Evolutionary conservation across 257 asterid species (phyloP).

Genomic region (Leptodermis oblonga): DNA sequence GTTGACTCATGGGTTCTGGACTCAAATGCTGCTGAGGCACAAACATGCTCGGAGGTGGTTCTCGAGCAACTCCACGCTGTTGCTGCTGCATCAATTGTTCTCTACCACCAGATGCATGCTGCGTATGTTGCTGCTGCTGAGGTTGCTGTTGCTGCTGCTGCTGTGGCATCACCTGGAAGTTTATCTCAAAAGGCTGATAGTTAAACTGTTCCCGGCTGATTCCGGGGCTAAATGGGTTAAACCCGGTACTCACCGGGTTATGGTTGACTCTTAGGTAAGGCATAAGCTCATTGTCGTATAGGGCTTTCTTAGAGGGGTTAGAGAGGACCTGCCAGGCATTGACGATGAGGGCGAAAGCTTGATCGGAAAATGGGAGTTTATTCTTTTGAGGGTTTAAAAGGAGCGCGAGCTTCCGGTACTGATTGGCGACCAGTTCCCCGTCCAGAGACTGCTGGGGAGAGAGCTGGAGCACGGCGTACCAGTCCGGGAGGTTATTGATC

Average conservation of each 20-base stretch:
- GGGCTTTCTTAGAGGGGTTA: conserved; percentile 51
- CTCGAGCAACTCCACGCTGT: conserved; percentile 11
- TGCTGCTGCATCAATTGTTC: conserved; percentile 18
- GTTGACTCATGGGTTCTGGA: conserved; percentile 8
- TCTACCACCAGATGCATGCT: conserved; percentile 18
- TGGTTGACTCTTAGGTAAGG: conserved; percentile 20
- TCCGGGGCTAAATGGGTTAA: conserved; percentile 15
- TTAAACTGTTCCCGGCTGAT: conserved; percentile 18
- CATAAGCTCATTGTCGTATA: conserved; percentile 64
- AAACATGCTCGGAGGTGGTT: conserved; percentile 15
- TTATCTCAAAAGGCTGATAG: conserved; percentile 23
- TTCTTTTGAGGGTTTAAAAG: conserved; percentile 69
- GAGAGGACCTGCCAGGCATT: conserved; percentile 87
- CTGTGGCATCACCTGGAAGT: conserved; percentile 14
- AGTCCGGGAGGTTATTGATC: conserved; percentile 69
- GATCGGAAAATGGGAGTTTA: conserved; percentile 65
- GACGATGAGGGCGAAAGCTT: conserved; percentile 66
- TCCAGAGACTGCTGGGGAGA: conserved; percentile 56
- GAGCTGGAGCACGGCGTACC: conserved; percentile 75
- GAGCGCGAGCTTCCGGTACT: conserved; percentile 59
- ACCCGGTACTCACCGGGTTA: conserved; percentile 19
- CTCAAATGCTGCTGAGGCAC: conserved; percentile 19
- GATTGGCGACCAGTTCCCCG: conserved; percentile 53
- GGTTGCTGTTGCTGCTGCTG: conserved; percentile 16
- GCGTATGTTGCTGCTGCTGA: not conserved